These are phyloP conservation scores for Pharus latifolius DNA, from an alignment of 176 grass and related monocot species.

Conservation along the genomic window DNA sequence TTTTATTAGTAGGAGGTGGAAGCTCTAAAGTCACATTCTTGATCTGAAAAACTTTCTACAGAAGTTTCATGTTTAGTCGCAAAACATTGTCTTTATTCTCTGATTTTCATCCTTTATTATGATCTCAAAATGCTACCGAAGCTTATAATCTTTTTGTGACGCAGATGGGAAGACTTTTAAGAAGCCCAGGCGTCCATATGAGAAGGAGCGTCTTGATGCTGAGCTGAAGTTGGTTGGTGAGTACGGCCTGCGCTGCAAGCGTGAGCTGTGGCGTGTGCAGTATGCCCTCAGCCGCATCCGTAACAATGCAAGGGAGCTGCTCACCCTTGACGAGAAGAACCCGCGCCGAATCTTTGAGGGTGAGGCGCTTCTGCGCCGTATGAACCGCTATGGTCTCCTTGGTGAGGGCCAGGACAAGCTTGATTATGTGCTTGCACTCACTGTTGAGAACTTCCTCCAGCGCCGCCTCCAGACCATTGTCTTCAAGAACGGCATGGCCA, in stretches of 20 bases:
- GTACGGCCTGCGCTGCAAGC: conserved; percentile 62
- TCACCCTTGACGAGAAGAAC: conserved; percentile 65
- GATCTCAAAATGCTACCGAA: background rate
- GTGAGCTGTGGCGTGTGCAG: conserved; percentile 69
- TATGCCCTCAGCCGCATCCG: conserved; percentile 51
- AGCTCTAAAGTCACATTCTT: background rate
- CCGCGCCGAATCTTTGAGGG: conserved; percentile 63
- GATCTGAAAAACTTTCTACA: background rate
- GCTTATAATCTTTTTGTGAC: background rate
- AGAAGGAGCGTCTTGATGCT: conserved; percentile 76
- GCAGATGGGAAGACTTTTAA: conserved; percentile 77
- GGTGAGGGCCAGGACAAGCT: conserved; percentile 63
- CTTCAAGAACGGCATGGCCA: conserved; percentile 63
- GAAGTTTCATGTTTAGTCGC: no score
- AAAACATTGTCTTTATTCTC: no score
- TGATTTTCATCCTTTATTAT: no score
- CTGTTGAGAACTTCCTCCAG: conserved; percentile 67
- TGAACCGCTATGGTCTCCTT: conserved; percentile 62
- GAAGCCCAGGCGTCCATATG: conserved; percentile 57
- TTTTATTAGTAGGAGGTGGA: background rate
- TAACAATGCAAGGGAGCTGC: conserved; percentile 62
- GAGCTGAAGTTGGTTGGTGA: conserved; percentile 67
- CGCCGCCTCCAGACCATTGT: conserved; percentile 57
- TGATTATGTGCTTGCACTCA: conserved; percentile 56
- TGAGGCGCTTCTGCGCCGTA: conserved; percentile 55